Evolutionary conservation across 164 flowering plant species (phyloP), one percentile per base, ranked within the genome.

Genomic region (Nymphaea thermarum): DNA sequence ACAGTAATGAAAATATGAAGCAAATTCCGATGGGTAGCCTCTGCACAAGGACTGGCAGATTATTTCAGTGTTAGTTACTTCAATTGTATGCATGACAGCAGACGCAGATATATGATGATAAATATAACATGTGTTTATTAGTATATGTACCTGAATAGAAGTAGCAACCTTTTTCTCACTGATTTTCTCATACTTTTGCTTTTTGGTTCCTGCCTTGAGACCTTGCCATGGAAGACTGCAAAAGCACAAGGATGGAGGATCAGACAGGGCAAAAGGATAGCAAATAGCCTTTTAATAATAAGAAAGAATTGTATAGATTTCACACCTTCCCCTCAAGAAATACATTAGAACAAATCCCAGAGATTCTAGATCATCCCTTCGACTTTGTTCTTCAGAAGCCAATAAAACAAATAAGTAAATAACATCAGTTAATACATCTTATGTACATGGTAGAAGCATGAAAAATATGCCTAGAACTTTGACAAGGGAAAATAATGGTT

Each of bases 181-280:
- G 53, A 91, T 91, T 77, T 85, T 91, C 71, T 91, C 98, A 77
- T 91, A 91, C 75, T 91, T 91, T 72, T 89, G 96, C 66, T 91
- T 91, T 79, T 91, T 91, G 60, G 84, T 91, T 77, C 96, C 98
- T 45, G 98, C 98, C 82, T 86, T 91, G 25, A 91, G 82, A 69
- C 98, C 98, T 81, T 91, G 98, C 98, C 96, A 90, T 18, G 96
- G 96, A 81, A 90, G 96, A 75, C 96, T 90, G 69, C 64, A 59
- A 67, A 60, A 43, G 3, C 11, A 14, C 11, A 47, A 3, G 12
- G 4, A 47, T 47, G 12, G 36, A 25, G 36, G 36, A 25, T 25
- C 55, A 47, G 2, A 47, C 12, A 6, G 12, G 55, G 55, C 55
- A 62, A 62, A 25, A 67, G 51, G 25, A 47, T 43, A 66, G 4